Conservation (phyloP, 2,329 filamentous ascomycete species). For the Parafenestella ontariensis region DNA sequence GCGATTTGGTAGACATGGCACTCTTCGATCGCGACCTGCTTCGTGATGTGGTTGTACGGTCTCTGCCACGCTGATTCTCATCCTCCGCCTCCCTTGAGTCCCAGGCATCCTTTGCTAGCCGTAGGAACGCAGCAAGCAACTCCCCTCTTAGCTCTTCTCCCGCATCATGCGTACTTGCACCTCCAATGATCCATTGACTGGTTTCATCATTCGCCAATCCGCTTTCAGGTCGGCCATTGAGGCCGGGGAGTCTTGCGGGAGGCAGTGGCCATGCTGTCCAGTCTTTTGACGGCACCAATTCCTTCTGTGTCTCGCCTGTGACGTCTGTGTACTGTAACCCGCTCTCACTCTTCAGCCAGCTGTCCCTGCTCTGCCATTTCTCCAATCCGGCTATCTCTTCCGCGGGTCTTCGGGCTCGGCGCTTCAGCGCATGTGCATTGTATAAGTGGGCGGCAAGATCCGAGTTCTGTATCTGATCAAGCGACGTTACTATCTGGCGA, state of each 20-base stretch:
- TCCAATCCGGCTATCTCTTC: slow-evolving; percentile 21
- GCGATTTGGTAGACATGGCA: slow-evolving; percentile 2
- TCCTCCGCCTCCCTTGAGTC: slow-evolving; percentile 48
- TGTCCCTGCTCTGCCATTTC: slow-evolving; percentile 51
- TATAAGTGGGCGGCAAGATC: slow-evolving; percentile 81
- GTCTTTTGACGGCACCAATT: slow-evolving; percentile 57
- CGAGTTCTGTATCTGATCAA: slow-evolving; percentile 68
- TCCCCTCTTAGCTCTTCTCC: slow-evolving; percentile 73
- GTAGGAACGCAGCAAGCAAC: slow-evolving; percentile 70
- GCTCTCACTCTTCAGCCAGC: slow-evolving; percentile 47
- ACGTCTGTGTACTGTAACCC: slow-evolving; percentile 36
- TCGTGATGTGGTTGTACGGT: not conserved
- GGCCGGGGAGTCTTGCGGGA: slow-evolving; percentile 65
- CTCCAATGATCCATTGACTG: slow-evolving; percentile 61
- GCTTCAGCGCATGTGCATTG: slow-evolving; percentile 75
- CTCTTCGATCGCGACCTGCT: slow-evolving; percentile 22
- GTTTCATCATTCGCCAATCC: slow-evolving; percentile 50
- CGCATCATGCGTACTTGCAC: slow-evolving; percentile 53
- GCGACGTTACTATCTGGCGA: slow-evolving; percentile 66
- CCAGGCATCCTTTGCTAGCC: slow-evolving; percentile 70
- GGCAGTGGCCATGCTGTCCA: slow-evolving; percentile 91
- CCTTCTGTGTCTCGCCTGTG: slow-evolving; percentile 34
- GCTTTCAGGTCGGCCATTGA: slow-evolving; percentile 53
- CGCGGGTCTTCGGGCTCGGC: slow-evolving; percentile 42
- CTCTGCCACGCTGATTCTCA: slow-evolving; percentile 14